Evolutionary conservation across 2,329 filamentous ascomycete genomes (phyloP).

Genomic region (Scolecobasidium constrictum): DNA sequence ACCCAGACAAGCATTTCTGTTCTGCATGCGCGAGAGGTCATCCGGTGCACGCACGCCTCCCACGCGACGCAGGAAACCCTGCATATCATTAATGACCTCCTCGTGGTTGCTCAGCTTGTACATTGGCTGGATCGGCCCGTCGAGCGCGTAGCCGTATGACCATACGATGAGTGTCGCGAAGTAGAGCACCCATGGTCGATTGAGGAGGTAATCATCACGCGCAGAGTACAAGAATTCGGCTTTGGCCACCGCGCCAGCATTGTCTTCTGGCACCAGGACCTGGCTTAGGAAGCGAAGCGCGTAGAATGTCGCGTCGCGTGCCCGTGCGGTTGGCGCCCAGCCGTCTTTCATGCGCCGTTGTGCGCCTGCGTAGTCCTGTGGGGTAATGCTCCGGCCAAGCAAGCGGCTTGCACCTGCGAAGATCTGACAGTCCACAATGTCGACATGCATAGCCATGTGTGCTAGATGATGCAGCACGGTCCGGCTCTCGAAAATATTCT

Average conservation of each 20-base stretch:
- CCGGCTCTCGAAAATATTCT: slow-evolving; percentile 74
- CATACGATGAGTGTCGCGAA: slow-evolving; percentile 87
- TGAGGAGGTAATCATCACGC: slow-evolving; percentile 78
- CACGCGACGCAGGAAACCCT: slow-evolving; percentile 61
- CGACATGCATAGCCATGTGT: slow-evolving; percentile 96
- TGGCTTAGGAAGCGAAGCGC: slow-evolving; percentile 79
- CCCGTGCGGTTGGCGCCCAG: slow-evolving; percentile 83
- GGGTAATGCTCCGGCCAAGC: slow-evolving; percentile 73
- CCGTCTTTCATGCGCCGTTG: slow-evolving; percentile 73
- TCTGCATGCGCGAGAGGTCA: slow-evolving; percentile 60
- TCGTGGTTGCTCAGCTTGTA: slow-evolving; percentile 46
- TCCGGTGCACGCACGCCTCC: slow-evolving; percentile 64
- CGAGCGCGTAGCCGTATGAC: slow-evolving; percentile 86
- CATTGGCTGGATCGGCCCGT: slow-evolving; percentile 56
- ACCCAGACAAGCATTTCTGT: slow-evolving; percentile 74
- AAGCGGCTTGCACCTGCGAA: slow-evolving; percentile 80
- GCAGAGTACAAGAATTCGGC: slow-evolving; percentile 54
- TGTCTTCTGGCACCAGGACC: slow-evolving; percentile 49
- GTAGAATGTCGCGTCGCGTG: slow-evolving; percentile 85
- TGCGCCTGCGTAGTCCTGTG: slow-evolving; percentile 68
- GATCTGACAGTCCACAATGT: slow-evolving; percentile 95
- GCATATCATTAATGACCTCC: slow-evolving; percentile 68
- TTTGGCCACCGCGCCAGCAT: slow-evolving; percentile 18
- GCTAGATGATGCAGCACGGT: slow-evolving; percentile 87
- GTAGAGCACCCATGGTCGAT: slow-evolving; percentile 91